Conservation (phyloP, 2,329 filamentous ascomycete species). For the Colletotrichum lentis region DNA sequence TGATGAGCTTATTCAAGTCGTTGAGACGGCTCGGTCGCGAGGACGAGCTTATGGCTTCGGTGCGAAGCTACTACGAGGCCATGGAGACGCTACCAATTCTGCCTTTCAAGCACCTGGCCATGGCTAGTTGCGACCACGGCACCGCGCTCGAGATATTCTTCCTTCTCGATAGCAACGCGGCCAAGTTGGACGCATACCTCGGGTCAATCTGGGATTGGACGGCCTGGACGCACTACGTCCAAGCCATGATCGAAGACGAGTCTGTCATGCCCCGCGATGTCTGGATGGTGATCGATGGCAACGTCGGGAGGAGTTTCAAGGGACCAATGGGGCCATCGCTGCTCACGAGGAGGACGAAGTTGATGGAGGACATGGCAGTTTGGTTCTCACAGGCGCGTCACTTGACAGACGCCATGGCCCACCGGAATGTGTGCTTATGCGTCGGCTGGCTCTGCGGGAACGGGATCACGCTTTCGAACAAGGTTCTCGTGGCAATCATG, state of each 20-base stretch:
- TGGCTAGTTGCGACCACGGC: slow-evolving; percentile 41
- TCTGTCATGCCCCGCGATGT: slow-evolving; percentile 40
- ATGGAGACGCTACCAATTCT: not conserved
- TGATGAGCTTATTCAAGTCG: slow-evolving; percentile 36
- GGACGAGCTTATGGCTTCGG: slow-evolving; percentile 35
- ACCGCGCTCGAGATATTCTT: slow-evolving; percentile 42
- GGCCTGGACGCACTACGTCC: slow-evolving; percentile 46
- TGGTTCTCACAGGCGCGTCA: slow-evolving; percentile 44
- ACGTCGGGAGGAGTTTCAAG: not conserved
- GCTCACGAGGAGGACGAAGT: slow-evolving; percentile 39
- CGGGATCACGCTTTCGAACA: slow-evolving; percentile 40
- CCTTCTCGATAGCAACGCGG: slow-evolving; percentile 20
- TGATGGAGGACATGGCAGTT: slow-evolving; percentile 46
- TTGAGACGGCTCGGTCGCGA: slow-evolving; percentile 36
- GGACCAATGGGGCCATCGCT: not conserved
- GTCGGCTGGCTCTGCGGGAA: slow-evolving; percentile 28
- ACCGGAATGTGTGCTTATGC: slow-evolving; percentile 22
- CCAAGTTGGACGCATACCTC: slow-evolving; percentile 21
- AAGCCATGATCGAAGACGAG: slow-evolving; percentile 47
- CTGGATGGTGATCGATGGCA: slow-evolving; percentile 45
- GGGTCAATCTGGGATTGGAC: slow-evolving; percentile 45
- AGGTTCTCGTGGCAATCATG: slow-evolving; percentile 43
- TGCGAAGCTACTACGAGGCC: slow-evolving; percentile 16
- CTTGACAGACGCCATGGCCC: slow-evolving; percentile 34
- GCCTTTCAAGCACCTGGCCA: slow-evolving; percentile 32